These are phyloP conservation scores for Venturia effusa DNA, from an alignment of 2,329 filamentous ascomycete genomes.

Conservation along the genomic window DNA sequence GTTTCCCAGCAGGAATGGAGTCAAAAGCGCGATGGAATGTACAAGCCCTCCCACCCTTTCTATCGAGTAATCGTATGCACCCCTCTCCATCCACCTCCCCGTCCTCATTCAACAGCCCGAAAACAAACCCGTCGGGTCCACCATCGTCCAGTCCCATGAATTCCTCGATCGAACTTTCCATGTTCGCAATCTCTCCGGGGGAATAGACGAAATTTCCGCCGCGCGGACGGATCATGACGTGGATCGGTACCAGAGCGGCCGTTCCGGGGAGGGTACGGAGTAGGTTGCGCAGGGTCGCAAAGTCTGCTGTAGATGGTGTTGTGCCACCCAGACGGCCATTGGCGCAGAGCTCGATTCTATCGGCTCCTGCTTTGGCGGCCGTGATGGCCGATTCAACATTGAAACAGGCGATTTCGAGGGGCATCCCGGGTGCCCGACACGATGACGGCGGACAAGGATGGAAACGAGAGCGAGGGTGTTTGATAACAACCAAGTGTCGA, in stretches of 20 bases:
- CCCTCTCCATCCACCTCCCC: neutral
- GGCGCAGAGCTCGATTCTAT: constrained; percentile 7
- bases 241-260: constrained; percentile 28
- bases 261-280: neutral
- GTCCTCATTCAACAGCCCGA: neutral
- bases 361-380: neutral
- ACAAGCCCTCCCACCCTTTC: neutral
- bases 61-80: neutral
- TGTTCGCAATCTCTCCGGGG: constrained; percentile 24
- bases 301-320: neutral
- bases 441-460: too few species aligned
- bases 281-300: neutral
- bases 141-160: neutral
- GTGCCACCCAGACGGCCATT: neutral
- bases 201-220: constrained; percentile 36
- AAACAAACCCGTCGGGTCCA: constrained; percentile 7
- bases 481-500: too few species aligned
- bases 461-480: neutral
- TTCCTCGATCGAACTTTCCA: neutral
- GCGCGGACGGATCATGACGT: constrained; percentile 44
- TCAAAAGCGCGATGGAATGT: constrained; percentile 10
- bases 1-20: neutral
- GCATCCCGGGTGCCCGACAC: too few species aligned
- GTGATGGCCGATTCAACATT: neutral
- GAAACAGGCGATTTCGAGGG: constrained; percentile 9